phyloP scores from a whole-genome alignment of 768 basidiomycete genomes.

The Tricholoma saponaceum region DNA sequence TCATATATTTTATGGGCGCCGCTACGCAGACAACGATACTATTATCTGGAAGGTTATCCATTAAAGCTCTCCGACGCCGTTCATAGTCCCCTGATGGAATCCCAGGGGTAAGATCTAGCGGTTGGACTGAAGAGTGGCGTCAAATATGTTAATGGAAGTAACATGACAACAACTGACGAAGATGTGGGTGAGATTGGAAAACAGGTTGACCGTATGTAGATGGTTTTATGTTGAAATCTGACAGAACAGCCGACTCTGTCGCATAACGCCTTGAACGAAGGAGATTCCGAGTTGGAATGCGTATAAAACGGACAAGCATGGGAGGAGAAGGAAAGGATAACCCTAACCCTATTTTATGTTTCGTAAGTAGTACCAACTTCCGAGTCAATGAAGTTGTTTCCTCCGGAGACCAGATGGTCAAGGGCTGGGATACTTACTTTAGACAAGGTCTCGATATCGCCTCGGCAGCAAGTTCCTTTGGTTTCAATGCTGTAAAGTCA shows the following conservation, averaged over 20 bases:
- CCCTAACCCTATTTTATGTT: slow-evolving; percentile 5
- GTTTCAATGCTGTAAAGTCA: slow-evolving; percentile 64
- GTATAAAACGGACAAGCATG: neutral
- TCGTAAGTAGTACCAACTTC: slow-evolving; percentile 6
- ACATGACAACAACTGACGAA: slow-evolving; percentile 43
- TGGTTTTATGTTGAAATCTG: slow-evolving; percentile 54
- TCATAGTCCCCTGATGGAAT: slow-evolving; percentile 80
- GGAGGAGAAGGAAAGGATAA: neutral
- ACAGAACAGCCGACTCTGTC: slow-evolving; percentile 12
- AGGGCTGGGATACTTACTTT: slow-evolving; percentile 46
- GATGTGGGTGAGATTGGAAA: slow-evolving; percentile 75
- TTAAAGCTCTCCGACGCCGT: slow-evolving; percentile 56
- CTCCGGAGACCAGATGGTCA: slow-evolving; percentile 35
- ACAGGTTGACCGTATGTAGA: slow-evolving; percentile 79
- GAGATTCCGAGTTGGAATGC: neutral
- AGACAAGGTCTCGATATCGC: slow-evolving; percentile 67
- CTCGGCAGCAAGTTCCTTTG: slow-evolving; percentile 55
- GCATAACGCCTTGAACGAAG: slow-evolving; percentile 13
- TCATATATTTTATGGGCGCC: slow-evolving; percentile 84
- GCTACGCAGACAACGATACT: slow-evolving; percentile 75
- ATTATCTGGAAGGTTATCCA: slow-evolving; percentile 70
- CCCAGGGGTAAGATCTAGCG: slow-evolving; percentile 77
- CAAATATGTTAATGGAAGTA: neutral
- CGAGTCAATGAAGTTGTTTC: too few species aligned
- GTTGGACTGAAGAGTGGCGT: slow-evolving; percentile 36